Conservation (phyloP, 306 rosid genomes). For the Vachellia pachyceras region DNA sequence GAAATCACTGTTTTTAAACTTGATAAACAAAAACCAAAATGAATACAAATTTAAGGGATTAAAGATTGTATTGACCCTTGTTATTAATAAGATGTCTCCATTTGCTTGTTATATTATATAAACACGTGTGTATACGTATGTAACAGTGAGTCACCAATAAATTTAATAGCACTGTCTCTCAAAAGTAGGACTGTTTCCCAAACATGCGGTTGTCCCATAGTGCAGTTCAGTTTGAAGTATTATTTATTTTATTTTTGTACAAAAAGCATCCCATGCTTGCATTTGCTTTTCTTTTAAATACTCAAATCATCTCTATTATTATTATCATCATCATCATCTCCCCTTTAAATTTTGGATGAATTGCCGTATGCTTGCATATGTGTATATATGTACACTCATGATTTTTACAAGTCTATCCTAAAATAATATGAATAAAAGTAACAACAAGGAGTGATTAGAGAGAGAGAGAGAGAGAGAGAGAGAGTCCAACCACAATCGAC, state of each 20-base stretch:
- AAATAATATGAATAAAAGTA: not conserved
- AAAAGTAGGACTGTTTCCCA: slow-evolving; percentile 34
- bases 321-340: too few species aligned
- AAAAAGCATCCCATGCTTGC: not conserved
- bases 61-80: too few species aligned
- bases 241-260: not conserved
- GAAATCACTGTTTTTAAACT: too few species aligned
- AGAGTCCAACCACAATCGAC: slow-evolving; percentile 39
- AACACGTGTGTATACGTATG: not conserved
- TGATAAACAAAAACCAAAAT: too few species aligned
- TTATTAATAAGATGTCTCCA: not conserved
- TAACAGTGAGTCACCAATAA: not conserved
- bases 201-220: slow-evolving; percentile 27
- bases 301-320: too few species aligned
- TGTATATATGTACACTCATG: too few species aligned
- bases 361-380: too few species aligned
- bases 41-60: too few species aligned
- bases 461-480: not conserved
- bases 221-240: not conserved
- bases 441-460: not conserved
- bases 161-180: slow-evolving; percentile 19
- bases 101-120: not conserved
- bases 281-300: not conserved
- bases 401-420: not conserved
- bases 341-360: too few species aligned